Conservation (phyloP, 2,329 filamentous ascomycete genomes). For the Mycogone perniciosa region DNA sequence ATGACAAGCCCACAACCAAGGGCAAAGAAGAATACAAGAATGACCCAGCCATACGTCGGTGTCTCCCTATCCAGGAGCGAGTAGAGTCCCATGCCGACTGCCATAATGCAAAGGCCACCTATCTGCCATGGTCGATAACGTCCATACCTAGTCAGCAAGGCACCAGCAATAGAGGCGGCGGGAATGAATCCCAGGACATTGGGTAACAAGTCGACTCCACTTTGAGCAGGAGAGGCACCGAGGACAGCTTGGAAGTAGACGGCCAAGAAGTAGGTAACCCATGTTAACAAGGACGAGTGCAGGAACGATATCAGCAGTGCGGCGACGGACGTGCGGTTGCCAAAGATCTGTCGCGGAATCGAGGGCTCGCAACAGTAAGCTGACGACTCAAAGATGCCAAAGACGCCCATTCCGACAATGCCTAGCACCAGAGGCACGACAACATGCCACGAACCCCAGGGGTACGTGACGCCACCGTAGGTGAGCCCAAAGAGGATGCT, state of each 20-base stretch:
- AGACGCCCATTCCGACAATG: slow-evolving; percentile 4
- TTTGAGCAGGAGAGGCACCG: neutral
- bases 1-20: neutral
- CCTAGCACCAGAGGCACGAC: slow-evolving; percentile 39
- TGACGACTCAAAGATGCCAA: slow-evolving; percentile 8
- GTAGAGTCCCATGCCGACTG: neutral
- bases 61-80: neutral
- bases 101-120: neutral
- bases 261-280: slow-evolving; percentile 1
- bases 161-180: neutral
- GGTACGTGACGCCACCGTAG: slow-evolving; percentile 35
- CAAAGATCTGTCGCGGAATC: neutral
- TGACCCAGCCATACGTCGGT: neutral
- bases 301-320: slow-evolving; percentile 1
- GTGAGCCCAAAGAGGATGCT: slow-evolving; percentile 36
- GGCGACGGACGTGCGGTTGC: slow-evolving; percentile 2
- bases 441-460: slow-evolving; percentile 35
- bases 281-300: neutral
- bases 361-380: neutral
- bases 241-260: slow-evolving; percentile 7
- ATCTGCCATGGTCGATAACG: neutral
- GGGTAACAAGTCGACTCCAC: neutral
- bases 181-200: neutral
- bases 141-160: neutral
- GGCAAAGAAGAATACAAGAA: neutral